A percentile compares a stretch with the other conserved stretches of the same genome.
Conservation (phyloP, 2,329 filamentous ascomycete species). For the Septoria linicola region DNA sequence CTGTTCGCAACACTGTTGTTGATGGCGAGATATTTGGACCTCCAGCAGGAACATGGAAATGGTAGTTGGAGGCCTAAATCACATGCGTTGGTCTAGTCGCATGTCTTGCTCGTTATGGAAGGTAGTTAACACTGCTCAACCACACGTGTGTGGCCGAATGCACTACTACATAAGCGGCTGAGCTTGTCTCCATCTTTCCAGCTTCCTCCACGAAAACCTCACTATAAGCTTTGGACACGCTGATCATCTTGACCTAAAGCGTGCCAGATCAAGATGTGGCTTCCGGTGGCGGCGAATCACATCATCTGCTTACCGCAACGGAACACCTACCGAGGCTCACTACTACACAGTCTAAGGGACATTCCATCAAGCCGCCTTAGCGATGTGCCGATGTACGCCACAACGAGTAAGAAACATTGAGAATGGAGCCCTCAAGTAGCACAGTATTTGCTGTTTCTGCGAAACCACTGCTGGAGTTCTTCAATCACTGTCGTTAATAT, state of each 20-base stretch:
- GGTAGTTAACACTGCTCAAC: no score
- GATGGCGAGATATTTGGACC: slow-evolving; percentile 67
- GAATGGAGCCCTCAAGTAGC: slow-evolving; percentile 4
- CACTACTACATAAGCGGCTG: slow-evolving; percentile 10
- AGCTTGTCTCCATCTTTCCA: background rate
- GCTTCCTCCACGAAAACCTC: background rate
- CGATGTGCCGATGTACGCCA: background rate
- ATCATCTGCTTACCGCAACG: background rate
- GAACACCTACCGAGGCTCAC: slow-evolving; percentile 3
- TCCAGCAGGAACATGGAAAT: slow-evolving; percentile 28
- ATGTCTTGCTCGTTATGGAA: no score
- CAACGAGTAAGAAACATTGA: background rate
- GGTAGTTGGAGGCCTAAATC: slow-evolving; percentile 6
- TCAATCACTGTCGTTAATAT: background rate
- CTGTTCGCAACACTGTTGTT: slow-evolving; percentile 47
- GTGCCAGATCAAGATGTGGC: background rate
- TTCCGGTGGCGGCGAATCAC: background rate
- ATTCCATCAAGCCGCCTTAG: background rate
- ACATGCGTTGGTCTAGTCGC: no score
- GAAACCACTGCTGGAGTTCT: background rate
- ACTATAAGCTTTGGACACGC: background rate
- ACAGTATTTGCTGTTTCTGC: background rate
- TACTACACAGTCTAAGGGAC: background rate
- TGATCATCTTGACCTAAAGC: slow-evolving; percentile 11
- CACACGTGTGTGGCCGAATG: no score